phyloP scores from a whole-genome alignment of 257 asterid genomes.

The Anisodus tanguticus region DNA sequence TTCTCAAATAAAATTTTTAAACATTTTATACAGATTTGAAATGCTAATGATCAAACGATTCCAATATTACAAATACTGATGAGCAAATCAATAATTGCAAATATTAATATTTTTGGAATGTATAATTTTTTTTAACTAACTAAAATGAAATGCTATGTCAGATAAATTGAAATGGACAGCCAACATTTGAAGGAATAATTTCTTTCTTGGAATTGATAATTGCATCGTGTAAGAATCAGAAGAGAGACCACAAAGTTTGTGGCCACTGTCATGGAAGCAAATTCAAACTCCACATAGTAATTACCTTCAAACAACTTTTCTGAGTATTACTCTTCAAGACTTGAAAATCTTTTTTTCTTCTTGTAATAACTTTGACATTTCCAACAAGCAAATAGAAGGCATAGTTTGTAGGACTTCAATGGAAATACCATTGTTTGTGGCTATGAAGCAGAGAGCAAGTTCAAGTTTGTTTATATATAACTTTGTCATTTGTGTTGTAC shows the following conservation, averaged over 20 bases:
- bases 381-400: neutral
- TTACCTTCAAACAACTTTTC: too few species aligned
- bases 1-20: neutral
- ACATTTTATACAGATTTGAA: neutral
- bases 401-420: neutral
- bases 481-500: neutral
- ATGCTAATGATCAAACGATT: neutral
- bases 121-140: neutral
- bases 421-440: neutral
- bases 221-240: neutral
- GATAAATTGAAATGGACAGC: neutral
- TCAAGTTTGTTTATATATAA: neutral
- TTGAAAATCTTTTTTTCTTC: too few species aligned
- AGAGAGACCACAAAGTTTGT: neutral
- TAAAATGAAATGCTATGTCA: neutral
- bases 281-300: neutral
- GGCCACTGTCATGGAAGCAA: neutral
- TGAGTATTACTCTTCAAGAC: too few species aligned
- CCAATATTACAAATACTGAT: too few species aligned
- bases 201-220: slow-evolving; percentile 4
- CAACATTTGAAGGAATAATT: neutral
- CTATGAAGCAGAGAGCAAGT: neutral
- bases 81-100: neutral
- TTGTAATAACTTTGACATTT: too few species aligned
- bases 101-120: neutral